phyloP scores from a whole-genome alignment of 2,329 filamentous ascomycete species.

The Teratosphaeria nubilosa region DNA sequence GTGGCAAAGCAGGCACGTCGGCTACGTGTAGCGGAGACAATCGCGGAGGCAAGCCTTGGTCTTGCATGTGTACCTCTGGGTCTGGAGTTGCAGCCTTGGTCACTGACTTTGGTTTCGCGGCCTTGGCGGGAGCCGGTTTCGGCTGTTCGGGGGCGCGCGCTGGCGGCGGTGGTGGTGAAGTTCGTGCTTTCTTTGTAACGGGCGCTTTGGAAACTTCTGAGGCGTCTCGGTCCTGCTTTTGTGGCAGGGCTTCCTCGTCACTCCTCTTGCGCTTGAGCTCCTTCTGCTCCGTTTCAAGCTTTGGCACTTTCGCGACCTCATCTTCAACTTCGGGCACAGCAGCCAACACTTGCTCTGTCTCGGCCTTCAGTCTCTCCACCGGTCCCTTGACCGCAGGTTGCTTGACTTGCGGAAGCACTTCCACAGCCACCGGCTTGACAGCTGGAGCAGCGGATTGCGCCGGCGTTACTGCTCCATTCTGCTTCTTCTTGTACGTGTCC shows the following conservation, averaged over 20 bases:
- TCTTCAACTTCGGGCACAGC: slow-evolving; percentile 14
- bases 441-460: slow-evolving; percentile 15
- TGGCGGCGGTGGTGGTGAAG: background rate
- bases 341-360: slow-evolving; percentile 22
- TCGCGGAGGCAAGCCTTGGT: slow-evolving; percentile 7
- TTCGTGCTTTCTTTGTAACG: slow-evolving; percentile 3
- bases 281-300: slow-evolving; percentile 9
- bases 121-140: background rate
- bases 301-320: slow-evolving; percentile 4
- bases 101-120: slow-evolving; percentile 2
- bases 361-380: slow-evolving; percentile 22
- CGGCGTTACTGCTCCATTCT: slow-evolving; percentile 30
- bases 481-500: slow-evolving; percentile 50
- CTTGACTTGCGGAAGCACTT: slow-evolving; percentile 11
- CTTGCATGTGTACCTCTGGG: background rate
- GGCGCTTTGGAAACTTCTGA: background rate
- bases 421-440: slow-evolving; percentile 6
- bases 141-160: background rate
- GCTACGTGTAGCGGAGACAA: slow-evolving; percentile 22
- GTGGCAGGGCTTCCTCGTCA: background rate
- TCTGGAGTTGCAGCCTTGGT: background rate
- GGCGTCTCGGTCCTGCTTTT: background rate
- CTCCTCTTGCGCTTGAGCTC: slow-evolving; percentile 21
- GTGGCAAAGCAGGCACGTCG: slow-evolving; percentile 42
- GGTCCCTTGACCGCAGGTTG: slow-evolving; percentile 23